A percentile compares a stretch with the other conserved stretches of the same genome.
Evolutionary conservation across 441 rosid genomes (phyloP).

Genomic region (Jatropha multifida): DNA sequence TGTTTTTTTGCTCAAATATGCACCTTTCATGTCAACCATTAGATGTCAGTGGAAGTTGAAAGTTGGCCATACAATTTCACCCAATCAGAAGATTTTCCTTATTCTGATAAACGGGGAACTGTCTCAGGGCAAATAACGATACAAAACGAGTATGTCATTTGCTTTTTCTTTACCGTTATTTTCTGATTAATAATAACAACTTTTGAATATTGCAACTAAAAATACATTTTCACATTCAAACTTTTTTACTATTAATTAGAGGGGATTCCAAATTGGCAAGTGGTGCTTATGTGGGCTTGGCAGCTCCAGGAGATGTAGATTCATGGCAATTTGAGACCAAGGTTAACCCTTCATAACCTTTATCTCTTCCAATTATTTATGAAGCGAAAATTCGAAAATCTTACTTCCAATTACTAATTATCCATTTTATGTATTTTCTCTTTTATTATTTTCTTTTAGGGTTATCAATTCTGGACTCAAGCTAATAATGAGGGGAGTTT

Average conservation of each 20-base stretch:
- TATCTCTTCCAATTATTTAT: too few relatives aligned
- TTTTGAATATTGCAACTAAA: too few relatives aligned
- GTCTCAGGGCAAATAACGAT: slow-evolving; percentile 49
- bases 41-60: slow-evolving; percentile 46
- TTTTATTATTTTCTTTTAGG: too few relatives aligned
- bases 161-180: neutral
- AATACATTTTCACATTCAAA: neutral
- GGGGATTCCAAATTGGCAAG: slow-evolving; percentile 30
- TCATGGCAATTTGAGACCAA: slow-evolving; percentile 1
- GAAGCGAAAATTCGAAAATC: neutral
- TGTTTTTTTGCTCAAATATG: neutral
- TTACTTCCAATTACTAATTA: too few relatives aligned
- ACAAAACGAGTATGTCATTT: slow-evolving; percentile 40
- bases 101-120: slow-evolving; percentile 44
- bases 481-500: slow-evolving; percentile 46
- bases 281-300: slow-evolving; percentile 61
- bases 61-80: slow-evolving; percentile 65
- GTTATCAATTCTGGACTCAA: slow-evolving; percentile 69
- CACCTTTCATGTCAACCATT: neutral
- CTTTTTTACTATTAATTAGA: slow-evolving; percentile 1
- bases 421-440: too few relatives aligned
- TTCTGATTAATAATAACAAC: too few relatives aligned
- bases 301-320: slow-evolving; percentile 19
- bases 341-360: slow-evolving; percentile 25
- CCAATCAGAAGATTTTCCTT: slow-evolving; percentile 46